Conservation (phyloP, 2,329 filamentous ascomycete genomes). For the Dothiorella sarmentorum region DNA sequence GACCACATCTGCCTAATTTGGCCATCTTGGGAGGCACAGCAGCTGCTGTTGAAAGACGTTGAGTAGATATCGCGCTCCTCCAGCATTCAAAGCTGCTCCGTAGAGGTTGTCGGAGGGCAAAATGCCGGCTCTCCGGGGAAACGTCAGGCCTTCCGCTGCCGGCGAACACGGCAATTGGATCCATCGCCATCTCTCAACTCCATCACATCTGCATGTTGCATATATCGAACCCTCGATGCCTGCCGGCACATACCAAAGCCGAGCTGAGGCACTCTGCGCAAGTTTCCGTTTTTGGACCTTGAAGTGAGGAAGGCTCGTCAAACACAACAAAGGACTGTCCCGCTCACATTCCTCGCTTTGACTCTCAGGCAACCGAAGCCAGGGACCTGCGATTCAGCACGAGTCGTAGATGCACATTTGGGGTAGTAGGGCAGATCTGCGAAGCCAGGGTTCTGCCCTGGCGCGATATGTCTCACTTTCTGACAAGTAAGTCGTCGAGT, state of each 20-base stretch:
- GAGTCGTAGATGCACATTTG: no score
- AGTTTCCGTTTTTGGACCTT: no score
- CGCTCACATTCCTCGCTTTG: no score
- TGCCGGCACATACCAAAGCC: not conserved
- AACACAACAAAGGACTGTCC: not conserved
- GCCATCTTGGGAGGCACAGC: not conserved
- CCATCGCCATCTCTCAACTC: constrained; percentile 5
- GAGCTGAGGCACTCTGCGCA: no score
- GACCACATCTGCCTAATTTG: no score
- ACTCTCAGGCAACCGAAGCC: no score
- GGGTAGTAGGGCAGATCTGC: no score
- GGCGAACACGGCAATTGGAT: not conserved
- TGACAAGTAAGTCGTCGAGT: no score
- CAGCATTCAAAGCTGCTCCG: not conserved
- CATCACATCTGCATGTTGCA: not conserved
- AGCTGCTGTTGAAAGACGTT: not conserved
- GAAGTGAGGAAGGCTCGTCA: not conserved
- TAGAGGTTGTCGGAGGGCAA: constrained; percentile 13
- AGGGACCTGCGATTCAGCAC: no score
- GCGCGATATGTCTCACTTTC: no score
- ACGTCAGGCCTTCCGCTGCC: constrained; percentile 13
- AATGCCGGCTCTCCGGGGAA: constrained; percentile 16
- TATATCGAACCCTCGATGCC: not conserved
- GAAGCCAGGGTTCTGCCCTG: no score
- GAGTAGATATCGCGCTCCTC: not conserved